Base-by-base conservation (phyloP, 192 early-diverging fungal genomes). In the Haplosporangium gracile region DNA sequence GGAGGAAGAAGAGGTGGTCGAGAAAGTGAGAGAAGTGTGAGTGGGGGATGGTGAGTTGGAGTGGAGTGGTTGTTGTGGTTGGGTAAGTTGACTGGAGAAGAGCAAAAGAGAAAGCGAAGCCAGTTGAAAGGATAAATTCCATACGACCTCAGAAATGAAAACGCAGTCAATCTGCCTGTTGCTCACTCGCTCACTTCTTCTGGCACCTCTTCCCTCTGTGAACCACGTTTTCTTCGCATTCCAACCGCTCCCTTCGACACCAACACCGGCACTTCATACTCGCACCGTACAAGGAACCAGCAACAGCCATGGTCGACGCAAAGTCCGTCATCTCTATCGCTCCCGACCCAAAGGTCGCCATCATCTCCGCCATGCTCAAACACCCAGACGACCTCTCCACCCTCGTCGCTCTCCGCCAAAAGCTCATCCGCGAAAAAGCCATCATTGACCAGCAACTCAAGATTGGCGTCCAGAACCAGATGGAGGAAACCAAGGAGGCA, bases 361-460 rank as follows among this genome's bases (percentile, higher is more conserved):
- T 95, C 34, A 91, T 99, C 49, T 91, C 95, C 9, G 96, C 97
- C 78, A 90, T 98, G 60, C 91, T 99, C 55, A 92, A 94, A 65
- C 96, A 97, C 89, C 98, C 98, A 9, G 98, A 99, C 89, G 98
- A 99, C 90, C 92, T 99, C 26, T 95, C 95, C 89, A 98, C 96
- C 81, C 94, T 98, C 15, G 90, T 92, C 32, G 90, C 93, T 10
- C 79, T 99, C 39, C 93, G 95, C 74, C 93, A 94, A 75, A 97
- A 97, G 83, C 92, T 98, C 71, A 94, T 94, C 6, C 93, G 95
- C 80, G 99, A 99, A 91, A 93, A 95, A 75, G 95, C 96, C 15
- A 92, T 95, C 32, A 95, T 99, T 34, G 98, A 99, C 88, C 97
- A 98, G 20, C 98, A 99, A 88, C 92, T 99, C 53, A 98, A 98